Conservation (phyloP, 371 early-diverging fungal genomes). For the Saksenaea vasiformis region DNA sequence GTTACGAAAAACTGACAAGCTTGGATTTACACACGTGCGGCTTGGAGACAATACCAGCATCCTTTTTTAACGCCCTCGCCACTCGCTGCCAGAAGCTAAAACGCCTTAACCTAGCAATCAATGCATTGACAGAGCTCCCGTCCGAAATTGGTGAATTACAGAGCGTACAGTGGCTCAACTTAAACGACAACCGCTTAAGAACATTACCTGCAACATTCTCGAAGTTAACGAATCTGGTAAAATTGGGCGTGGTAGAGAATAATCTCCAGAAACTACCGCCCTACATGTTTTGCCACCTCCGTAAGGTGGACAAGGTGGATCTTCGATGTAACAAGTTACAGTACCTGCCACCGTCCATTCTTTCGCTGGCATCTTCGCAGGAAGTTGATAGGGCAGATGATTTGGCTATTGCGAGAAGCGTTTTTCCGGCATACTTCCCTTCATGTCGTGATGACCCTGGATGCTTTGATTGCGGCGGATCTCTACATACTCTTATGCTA, state of each 20-base stretch:
- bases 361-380: constrained; percentile 23
- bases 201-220: constrained; percentile 56
- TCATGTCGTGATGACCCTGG: background rate
- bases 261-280: constrained; percentile 52
- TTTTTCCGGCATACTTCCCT: constrained; percentile 19
- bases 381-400: constrained; percentile 22
- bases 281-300: constrained; percentile 37
- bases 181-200: constrained; percentile 66
- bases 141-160: constrained; percentile 51
- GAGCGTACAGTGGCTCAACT: constrained; percentile 70
- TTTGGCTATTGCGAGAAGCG: constrained; percentile 12
- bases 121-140: constrained; percentile 57
- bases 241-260: constrained; percentile 75
- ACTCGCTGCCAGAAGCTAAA: constrained; percentile 40
- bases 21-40: constrained; percentile 69
- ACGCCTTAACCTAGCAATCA: constrained; percentile 68
- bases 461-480: constrained; percentile 20
- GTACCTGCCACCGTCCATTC: constrained; percentile 49
- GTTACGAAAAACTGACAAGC: constrained; percentile 53
- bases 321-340: constrained; percentile 51
- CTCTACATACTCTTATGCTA: constrained; percentile 27
- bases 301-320: constrained; percentile 51
- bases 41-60: constrained; percentile 30
- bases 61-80: constrained; percentile 29
- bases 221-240: constrained; percentile 58